Evolutionary conservation across 306 rosid genomes (phyloP).

Genomic region (Hippophae gyantsensis): DNA sequence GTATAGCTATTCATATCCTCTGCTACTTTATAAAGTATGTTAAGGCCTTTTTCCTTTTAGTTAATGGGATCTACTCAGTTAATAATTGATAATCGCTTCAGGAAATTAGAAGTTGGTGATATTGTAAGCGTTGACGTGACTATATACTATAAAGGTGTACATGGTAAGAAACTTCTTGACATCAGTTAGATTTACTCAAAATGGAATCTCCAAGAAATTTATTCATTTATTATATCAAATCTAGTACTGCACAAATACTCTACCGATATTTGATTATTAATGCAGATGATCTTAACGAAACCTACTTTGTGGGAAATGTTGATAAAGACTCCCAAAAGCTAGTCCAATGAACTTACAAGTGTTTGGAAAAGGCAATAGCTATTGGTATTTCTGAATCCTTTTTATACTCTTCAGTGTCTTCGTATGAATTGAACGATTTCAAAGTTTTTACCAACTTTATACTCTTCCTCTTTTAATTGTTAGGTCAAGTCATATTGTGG

Average conservation of each 20-base stretch:
- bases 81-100: conserved; percentile 23
- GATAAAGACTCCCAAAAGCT: conserved; percentile 69
- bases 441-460: conserved; percentile 4
- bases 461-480: conserved; percentile 3
- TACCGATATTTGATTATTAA: conserved; percentile 11
- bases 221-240: not conserved
- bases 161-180: conserved; percentile 19
- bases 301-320: conserved; percentile 92
- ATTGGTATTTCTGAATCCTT: conserved; percentile 22
- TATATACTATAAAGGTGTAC: conserved; percentile 82
- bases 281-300: conserved; percentile 91
- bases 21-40: too few relatives aligned
- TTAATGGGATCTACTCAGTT: too few relatives aligned
- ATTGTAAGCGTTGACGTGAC: conserved; percentile 81
- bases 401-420: conserved; percentile 17
- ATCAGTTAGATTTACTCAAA: not conserved
- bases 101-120: conserved; percentile 95
- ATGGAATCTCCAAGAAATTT: not conserved
- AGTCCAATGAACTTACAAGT: conserved; percentile 78
- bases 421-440: conserved; percentile 2
- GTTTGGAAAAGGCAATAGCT: conserved; percentile 89
- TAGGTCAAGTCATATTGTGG: conserved; percentile 83
- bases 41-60: too few relatives aligned
- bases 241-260: not conserved
- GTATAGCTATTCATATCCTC: not conserved